Base-by-base conservation (phyloP, 2,329 filamentous ascomycete genomes). In the Clonostachys chloroleuca region DNA sequence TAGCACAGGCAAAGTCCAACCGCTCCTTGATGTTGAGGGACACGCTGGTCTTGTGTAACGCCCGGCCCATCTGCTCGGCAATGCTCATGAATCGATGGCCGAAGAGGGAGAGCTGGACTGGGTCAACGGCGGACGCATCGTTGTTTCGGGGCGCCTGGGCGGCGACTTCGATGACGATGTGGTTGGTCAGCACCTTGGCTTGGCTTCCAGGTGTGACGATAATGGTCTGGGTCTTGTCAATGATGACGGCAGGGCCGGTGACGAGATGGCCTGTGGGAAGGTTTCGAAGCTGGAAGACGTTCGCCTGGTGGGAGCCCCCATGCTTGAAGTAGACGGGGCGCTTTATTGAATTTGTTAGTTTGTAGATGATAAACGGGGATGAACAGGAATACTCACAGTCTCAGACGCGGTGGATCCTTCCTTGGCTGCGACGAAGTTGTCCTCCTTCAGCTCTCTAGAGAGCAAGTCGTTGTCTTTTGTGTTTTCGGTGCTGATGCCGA, bases 81-180 rank as follows among this genome's bases (percentile, higher is more conserved):
- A 81, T 79, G 5, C 73, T 72, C 77, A 81, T 80, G 63, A 81
- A 80, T 0, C 77, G 66, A 53, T 80, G 75, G 0, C 72, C 74
- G 47, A 80, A 80, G 40, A 80, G 73, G 10, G 72, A 77, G 3
- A 80, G 67, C 33, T 73, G 65, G 40, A 80, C 77, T 0, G 77
- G 77, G 49, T 77, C 71, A 33, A 75, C 43, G n/a, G 33, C 35
- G 18, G 36, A n/a, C 36, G 14, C 36, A 39, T 39, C 17, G 36
- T 39, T 39, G 36, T 39, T n/a, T 39, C 36, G 36, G 17, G 36
- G 14, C 6, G 36, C 5, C 7, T 37, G n/a, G 18, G 12, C 20
- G 9, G 41, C 30, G 39, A 59, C 57, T 14, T 65, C 59, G 5
- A 65, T 46, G 6, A 65, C 47, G 12, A 67, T 57, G 36, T 67